Percentiles rank a stretch among this genome's conserved stretches.
These are phyloP conservation scores for Handroanthus guayacan DNA, from an alignment of 257 asterid species.

Conservation along the genomic window DNA sequence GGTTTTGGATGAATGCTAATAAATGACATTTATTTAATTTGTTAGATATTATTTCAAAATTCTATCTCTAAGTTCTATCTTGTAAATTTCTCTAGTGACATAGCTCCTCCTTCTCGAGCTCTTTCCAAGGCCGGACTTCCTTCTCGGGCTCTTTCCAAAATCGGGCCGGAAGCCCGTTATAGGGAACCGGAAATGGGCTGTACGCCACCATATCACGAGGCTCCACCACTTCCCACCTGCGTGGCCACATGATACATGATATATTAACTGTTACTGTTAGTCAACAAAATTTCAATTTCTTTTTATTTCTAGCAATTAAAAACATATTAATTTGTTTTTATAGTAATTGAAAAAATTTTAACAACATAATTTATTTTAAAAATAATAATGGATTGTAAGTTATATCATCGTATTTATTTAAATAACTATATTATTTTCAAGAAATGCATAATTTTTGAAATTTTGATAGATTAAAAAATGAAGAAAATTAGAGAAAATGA, in stretches of 20 bases:
- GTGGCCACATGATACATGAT: conserved; percentile 2
- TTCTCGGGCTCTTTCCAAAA: conserved; percentile 56
- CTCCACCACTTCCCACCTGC: conserved; percentile 81
- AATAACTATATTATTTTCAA: not conserved
- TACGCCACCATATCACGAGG: conserved; percentile 48
- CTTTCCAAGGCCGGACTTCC: conserved; percentile 40
- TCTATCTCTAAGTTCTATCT: conserved; percentile 11
- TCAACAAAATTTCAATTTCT: not conserved
- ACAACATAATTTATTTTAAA: not conserved
- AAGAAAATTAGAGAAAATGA: not conserved
- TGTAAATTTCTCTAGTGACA: conserved; percentile 1
- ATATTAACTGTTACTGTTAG: not conserved
- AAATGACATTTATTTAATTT: conserved; percentile 18
- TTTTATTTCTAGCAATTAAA: no score
- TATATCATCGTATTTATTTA: not conserved
- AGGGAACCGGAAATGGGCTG: conserved; percentile 88
- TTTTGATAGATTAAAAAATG: not conserved
- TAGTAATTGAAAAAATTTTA: not conserved
- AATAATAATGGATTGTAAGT: no score
- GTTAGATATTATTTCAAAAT: conserved; percentile 12
- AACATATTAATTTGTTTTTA: no score
- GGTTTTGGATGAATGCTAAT: conserved; percentile 20
- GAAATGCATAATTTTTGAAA: not conserved
- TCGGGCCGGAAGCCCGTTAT: conserved; percentile 69
- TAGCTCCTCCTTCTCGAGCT: conserved; percentile 23